Evolutionary conservation across 2,329 filamentous ascomycete genomes (phyloP).

Genomic region (Cyphellophora europaea): DNA sequence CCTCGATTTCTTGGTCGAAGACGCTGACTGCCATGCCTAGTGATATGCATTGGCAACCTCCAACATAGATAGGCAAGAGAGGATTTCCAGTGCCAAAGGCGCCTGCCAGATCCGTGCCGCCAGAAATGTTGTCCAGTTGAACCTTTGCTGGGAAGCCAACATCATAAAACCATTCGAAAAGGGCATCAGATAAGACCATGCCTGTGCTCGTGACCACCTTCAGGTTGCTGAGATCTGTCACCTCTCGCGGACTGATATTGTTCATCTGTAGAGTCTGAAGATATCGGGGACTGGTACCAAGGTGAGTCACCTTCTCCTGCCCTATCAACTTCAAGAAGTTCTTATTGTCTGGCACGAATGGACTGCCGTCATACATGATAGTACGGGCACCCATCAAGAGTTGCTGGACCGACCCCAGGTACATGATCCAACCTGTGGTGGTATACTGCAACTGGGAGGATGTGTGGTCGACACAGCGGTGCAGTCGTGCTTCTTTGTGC

Average conservation of each 20-base stretch:
- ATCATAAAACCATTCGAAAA: conserved; percentile 76
- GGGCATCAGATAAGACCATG: conserved; percentile 68
- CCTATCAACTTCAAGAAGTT: conserved; percentile 55
- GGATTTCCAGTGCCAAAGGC: conserved; percentile 48
- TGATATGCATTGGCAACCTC: conserved; percentile 45
- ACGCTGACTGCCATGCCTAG: conserved; percentile 47
- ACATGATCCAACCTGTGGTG: conserved; percentile 85
- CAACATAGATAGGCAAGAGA: conserved; percentile 55
- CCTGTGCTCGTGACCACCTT: conserved; percentile 61
- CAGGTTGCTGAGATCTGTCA: conserved; percentile 54
- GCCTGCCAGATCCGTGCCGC: conserved; percentile 23
- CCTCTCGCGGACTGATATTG: conserved; percentile 50
- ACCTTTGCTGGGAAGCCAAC: conserved; percentile 56
- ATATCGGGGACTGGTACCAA: conserved; percentile 70
- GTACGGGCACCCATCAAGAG: conserved; percentile 52
- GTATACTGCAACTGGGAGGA: conserved; percentile 50
- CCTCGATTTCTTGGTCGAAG: conserved; percentile 45
- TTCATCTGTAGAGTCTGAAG: conserved; percentile 62
- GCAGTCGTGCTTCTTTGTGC: conserved; percentile 52
- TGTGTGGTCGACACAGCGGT: conserved; percentile 36
- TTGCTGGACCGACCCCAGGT: conserved; percentile 45
- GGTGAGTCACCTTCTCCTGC: conserved; percentile 57
- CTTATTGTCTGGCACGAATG: conserved; percentile 60
- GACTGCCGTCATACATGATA: conserved; percentile 75
- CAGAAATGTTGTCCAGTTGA: conserved; percentile 44